These are phyloP conservation scores for Adenanthera pavonina DNA, from an alignment of 306 rosid species.

Conservation along the genomic window DNA sequence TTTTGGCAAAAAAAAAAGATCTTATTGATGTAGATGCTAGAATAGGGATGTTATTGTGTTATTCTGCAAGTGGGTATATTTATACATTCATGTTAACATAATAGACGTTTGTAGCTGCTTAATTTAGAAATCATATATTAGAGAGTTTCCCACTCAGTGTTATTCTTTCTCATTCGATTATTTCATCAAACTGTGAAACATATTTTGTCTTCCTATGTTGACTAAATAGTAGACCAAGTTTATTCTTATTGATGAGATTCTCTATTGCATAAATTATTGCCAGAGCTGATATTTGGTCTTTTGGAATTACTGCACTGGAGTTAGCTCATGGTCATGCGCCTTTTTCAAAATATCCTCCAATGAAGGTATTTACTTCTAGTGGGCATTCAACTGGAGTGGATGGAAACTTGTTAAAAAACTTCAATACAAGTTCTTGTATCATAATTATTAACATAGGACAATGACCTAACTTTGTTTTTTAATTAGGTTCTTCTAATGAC, in stretches of 20 bases:
- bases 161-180: conserved; percentile 3
- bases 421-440: conserved; percentile 2
- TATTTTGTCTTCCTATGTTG: conserved; percentile 6
- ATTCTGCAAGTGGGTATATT: background rate
- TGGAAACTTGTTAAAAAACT: background rate
- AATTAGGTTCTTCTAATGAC: conserved; percentile 94
- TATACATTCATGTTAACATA: background rate
- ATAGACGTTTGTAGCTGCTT: background rate
- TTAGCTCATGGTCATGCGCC: conserved; percentile 74
- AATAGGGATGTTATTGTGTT: background rate
- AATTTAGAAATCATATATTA: conserved; percentile 1
- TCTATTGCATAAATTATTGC: conserved; percentile 21
- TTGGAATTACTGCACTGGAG: conserved; percentile 67
- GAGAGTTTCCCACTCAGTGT: background rate
- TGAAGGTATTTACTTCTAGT: conserved; percentile 53
- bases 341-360: conserved; percentile 68
- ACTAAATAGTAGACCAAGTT: conserved; percentile 9
- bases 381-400: conserved; percentile 6
- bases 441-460: background rate
- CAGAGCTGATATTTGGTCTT: conserved; percentile 73
- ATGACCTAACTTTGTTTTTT: conserved; percentile 21
- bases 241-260: conserved; percentile 14
- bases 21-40: background rate
- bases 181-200: background rate
- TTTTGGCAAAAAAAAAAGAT: too few species aligned